These are phyloP conservation scores for Laetiporus sulphureus DNA, from an alignment of 1,284 basidiomycete genomes.

Conservation along the genomic window DNA sequence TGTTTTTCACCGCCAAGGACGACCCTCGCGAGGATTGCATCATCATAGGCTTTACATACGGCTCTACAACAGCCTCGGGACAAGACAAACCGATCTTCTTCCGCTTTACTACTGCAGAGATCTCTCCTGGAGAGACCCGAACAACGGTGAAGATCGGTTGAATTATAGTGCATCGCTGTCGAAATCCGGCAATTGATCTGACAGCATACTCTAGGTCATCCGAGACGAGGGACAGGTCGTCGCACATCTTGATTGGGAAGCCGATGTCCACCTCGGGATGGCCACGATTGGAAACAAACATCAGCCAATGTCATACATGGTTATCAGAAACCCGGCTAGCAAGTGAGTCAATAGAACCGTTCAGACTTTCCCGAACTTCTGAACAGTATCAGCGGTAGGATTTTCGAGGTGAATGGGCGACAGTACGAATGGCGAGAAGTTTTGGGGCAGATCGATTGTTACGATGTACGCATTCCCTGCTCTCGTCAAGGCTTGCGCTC, in stretches of 20 bases:
- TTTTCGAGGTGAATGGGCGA: slow-evolving; percentile 46
- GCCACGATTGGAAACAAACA: slow-evolving; percentile 47
- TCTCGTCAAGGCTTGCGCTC: neutral
- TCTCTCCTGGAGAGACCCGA: slow-evolving; percentile 23
- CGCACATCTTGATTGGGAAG: slow-evolving; percentile 56
- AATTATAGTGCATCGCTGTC: too few species aligned
- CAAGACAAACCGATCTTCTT: slow-evolving; percentile 56
- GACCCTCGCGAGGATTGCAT: slow-evolving; percentile 58
- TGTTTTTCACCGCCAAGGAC: slow-evolving; percentile 64
- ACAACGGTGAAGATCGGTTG: slow-evolving; percentile 41
- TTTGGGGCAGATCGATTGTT: slow-evolving; percentile 37
- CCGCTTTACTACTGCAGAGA: slow-evolving; percentile 50
- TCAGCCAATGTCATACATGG: slow-evolving; percentile 56
- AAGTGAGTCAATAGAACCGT: too few species aligned
- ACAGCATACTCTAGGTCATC: slow-evolving; percentile 22
- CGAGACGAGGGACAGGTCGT: slow-evolving; percentile 46
- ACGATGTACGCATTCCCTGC: slow-evolving; percentile 42
- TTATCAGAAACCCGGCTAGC: slow-evolving; percentile 42
- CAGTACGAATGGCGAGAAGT: slow-evolving; percentile 58
- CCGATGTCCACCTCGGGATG: slow-evolving; percentile 48
- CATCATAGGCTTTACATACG: slow-evolving; percentile 43
- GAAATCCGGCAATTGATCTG: too few species aligned
- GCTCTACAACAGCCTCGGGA: slow-evolving; percentile 4
- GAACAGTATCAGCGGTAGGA: slow-evolving; percentile 40
- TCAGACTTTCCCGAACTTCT: neutral